Base-by-base conservation (phyloP, 2,329 filamentous ascomycete genomes). In the Diaporthe sp. region DNA sequence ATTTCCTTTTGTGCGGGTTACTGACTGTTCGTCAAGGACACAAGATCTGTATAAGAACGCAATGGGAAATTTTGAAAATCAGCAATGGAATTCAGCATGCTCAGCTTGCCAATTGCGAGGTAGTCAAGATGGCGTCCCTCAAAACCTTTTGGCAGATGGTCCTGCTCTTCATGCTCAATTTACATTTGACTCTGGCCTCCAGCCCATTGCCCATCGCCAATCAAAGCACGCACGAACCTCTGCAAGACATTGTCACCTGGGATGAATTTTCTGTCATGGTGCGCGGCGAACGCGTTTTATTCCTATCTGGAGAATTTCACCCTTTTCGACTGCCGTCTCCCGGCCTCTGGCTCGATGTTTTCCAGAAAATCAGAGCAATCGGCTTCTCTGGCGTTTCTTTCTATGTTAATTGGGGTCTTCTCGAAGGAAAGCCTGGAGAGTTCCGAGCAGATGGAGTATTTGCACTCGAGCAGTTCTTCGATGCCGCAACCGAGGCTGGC, bases 301-400 rank as follows among this genome's bases (percentile, higher is more conserved):
- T 94, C 61, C 93, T 91, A 80, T 90, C 88, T 75, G 92, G 91
- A 44, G 92, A 94, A 80, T 87, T 93, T n/a, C 92, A 94, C 79
- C 91, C 92, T 0, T 94, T 81, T 68, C 77, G 81, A 71, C 77
- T 83, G 35, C 82, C 82, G 0, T 80, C 81, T 0, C 81, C 82
- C 0, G 78, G 77, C 9, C 75, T 84, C 4, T 84, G 90, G 87
- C 85, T 93, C n/a, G 93, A 95, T 79, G 82, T 94, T 9, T 91
- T 94, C 75, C 91, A 94, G 79, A 94, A 95, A 82, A 88, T 94
- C 82, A 94, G 93, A 81, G 90, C 92, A 2, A 82, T 94, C 0
- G 93, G 93, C 0, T 94, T 93, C 83, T 94, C 92, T 76, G 88
- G 88, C 39, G 91, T 94, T 3, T 94, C 91, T 0, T 93, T 94